These are phyloP conservation scores for Cicer cuneatum DNA, from an alignment of 306 rosid species.

Conservation along the genomic window DNA sequence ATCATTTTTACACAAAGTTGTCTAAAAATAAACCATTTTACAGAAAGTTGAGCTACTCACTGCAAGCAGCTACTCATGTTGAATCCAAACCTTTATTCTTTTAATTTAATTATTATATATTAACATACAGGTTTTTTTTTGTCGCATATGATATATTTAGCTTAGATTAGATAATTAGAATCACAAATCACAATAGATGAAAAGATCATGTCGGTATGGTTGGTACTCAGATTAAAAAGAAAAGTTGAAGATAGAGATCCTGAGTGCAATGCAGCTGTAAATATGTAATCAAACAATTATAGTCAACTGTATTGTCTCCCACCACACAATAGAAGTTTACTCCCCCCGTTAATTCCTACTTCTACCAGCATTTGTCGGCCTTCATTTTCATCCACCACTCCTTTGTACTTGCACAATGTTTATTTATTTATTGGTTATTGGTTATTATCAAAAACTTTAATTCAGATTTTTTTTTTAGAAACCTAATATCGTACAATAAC, in stretches of 20 bases:
- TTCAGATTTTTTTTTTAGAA: too few relatives aligned
- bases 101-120: too few relatives aligned
- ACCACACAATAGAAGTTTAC: background rate
- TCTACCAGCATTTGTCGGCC: background rate
- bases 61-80: background rate
- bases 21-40: background rate
- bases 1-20: background rate
- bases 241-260: background rate
- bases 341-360: background rate
- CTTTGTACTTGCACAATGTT: background rate
- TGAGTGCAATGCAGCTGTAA: slow-evolving; percentile 19
- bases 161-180: background rate
- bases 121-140: background rate
- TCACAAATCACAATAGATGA: background rate
- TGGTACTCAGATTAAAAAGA: background rate
- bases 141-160: background rate
- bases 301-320: slow-evolving; percentile 35
- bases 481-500: too few relatives aligned
- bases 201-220: background rate
- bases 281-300: background rate
- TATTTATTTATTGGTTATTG: background rate
- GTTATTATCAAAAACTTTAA: background rate
- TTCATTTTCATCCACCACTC: background rate
- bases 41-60: background rate
- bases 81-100: too few relatives aligned